These are phyloP conservation scores for Cercophora newfieldiana DNA, from an alignment of 495 filamentous ascomycete species.

Conservation along the genomic window DNA sequence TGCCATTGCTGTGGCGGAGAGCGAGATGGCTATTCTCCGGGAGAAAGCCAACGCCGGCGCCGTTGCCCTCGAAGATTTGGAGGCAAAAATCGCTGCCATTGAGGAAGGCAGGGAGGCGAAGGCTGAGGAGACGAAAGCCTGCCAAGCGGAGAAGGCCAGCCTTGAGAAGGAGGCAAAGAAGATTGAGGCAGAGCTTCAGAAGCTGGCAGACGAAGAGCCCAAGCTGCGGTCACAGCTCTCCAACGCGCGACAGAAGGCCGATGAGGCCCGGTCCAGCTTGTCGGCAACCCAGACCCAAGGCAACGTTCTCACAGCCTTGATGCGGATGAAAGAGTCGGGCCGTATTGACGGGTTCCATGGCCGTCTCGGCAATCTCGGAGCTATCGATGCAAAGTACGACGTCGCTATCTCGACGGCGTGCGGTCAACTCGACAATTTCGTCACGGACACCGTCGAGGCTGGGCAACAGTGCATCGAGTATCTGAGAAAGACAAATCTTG, in stretches of 20 bases:
- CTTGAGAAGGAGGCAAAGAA: constrained; percentile 74
- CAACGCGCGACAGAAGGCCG: constrained; percentile 85
- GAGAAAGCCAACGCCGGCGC: constrained; percentile 86
- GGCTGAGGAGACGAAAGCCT: constrained; percentile 70
- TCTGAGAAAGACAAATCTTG: constrained; percentile 93
- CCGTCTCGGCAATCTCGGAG: constrained; percentile 90
- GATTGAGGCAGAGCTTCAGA: constrained; percentile 68
- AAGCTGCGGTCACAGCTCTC: constrained; percentile 79
- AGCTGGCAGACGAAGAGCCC: constrained; percentile 74
- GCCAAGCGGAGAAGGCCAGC: constrained; percentile 66
- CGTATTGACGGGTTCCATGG: constrained; percentile 96
- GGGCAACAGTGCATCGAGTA: constrained; percentile 98
- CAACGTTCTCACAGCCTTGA: constrained; percentile 85
- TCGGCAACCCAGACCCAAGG: constrained; percentile 88
- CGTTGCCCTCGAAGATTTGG: constrained; percentile 78
- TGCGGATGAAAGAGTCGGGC: constrained; percentile 93
- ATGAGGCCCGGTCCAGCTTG: constrained; percentile 87
- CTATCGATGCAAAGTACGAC: constrained; percentile 92
- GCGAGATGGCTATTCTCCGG: constrained; percentile 85
- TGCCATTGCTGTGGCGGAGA: constrained; percentile 88
- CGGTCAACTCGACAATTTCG: constrained; percentile 85
- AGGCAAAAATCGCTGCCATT: constrained; percentile 72
- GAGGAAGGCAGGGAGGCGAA: constrained; percentile 69
- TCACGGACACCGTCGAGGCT: constrained; percentile 91
- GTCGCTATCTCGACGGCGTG: constrained; percentile 97